phyloP scores from a whole-genome alignment of 129 eudicot species.

The Helichrysum umbraculigerum region DNA sequence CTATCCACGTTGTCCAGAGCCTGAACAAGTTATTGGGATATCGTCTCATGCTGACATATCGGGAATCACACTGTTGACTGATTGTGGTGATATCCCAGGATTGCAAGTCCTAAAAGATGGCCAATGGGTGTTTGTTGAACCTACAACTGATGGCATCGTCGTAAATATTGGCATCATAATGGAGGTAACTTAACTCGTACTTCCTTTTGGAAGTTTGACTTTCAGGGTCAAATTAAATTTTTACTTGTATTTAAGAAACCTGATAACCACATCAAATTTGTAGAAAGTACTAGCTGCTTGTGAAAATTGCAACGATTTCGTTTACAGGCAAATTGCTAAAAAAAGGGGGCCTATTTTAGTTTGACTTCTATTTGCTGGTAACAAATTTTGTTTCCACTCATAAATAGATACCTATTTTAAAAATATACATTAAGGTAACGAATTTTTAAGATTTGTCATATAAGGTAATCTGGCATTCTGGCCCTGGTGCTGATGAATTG shows the following conservation, averaged over 20 bases:
- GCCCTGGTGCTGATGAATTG: neutral
- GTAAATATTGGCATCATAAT: constrained; percentile 42
- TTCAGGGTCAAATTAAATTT: neutral
- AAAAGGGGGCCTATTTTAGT: neutral
- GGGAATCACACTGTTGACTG: constrained; percentile 39
- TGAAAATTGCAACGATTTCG: too few species aligned
- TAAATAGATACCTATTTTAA: too few species aligned
- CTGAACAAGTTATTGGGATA: constrained; percentile 42
- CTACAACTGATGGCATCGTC: constrained; percentile 28
- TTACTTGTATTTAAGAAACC: neutral
- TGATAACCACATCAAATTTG: constrained; percentile 4
- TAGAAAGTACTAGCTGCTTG: neutral
- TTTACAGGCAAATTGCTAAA: neutral
- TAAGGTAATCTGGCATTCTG: neutral
- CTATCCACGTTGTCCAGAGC: constrained; percentile 43
- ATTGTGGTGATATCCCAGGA: constrained; percentile 43
- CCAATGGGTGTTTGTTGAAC: constrained; percentile 42
- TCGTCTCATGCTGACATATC: constrained; percentile 43
- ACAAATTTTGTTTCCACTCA: neutral
- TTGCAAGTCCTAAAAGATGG: constrained; percentile 42
- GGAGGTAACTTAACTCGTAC: constrained; percentile 37
- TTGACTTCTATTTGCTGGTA: neutral
- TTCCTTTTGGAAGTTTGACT: constrained; percentile 15
- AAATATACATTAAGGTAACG: too few species aligned
- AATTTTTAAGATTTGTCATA: neutral